Evolutionary conservation across 768 basidiomycete genomes (phyloP), one percentile per base, ranked within the genome.

Genomic region (Mycena leptocephala): DNA sequence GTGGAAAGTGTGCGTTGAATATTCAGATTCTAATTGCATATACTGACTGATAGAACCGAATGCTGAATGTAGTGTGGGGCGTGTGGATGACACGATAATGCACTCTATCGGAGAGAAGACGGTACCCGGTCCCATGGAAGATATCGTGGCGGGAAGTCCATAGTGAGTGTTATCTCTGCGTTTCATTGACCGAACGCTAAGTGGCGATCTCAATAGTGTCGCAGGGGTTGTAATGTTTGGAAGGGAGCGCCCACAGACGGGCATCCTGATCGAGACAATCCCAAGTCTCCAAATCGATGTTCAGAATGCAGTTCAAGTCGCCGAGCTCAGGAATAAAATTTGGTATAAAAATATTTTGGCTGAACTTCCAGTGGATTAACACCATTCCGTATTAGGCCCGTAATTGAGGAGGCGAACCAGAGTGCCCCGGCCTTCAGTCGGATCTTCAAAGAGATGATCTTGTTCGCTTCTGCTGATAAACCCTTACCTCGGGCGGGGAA

Each of bases 361-460:
- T n/a, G n/a, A n/a, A n/a, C n/a, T n/a, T n/a, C n/a, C n/a, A n/a
- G n/a, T n/a, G n/a, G n/a, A n/a, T n/a, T n/a, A n/a, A n/a, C n/a
- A n/a, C n/a, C 13, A 26, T 26, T 16, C 16, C 2, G 33, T 51
- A 2, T 9, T 65, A 89, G 86, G 85, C 82, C 80, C 3, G 75
- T 80, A 13, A 83, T 89, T 4, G 88, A 88, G 28, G 84, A 87
- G 46, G 89, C 88, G 7, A 90, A 90, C 76, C 79, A 75, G 35
- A 78, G 79, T 2, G 85, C 85, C 0, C 89, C 89, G 0, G 70
- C 83, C 0, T 89, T 85, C 56, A 88, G 87, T 70, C 82, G 86
- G 28, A 84, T 90, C 14, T 89, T 88, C 81, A 89, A 88, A 75
- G 88, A 92, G 78, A 89, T 91, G 88, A 88, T 92, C 39, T 48